Conservation (phyloP, 2,329 filamentous ascomycete species). For the Aspergillus neoniger region DNA sequence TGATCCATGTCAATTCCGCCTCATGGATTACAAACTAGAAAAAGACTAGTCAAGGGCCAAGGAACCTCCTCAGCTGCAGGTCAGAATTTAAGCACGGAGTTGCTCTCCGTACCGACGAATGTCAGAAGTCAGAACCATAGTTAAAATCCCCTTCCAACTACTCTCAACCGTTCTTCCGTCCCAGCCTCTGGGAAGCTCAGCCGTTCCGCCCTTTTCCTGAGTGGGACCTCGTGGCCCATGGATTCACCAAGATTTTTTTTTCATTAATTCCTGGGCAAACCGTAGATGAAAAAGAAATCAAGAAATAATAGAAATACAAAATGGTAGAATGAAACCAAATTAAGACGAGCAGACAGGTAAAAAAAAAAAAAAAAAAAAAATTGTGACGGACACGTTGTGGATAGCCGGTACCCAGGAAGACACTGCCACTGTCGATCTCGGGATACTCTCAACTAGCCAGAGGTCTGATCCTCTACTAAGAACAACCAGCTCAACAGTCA, state of each 20-base stretch:
- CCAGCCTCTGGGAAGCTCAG: neutral
- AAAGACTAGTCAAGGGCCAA: neutral
- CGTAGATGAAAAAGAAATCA: neutral
- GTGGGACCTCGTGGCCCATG: slow-evolving; percentile 1
- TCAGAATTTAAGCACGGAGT: slow-evolving; percentile 2
- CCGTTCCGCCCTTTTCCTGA: slow-evolving; percentile 1
- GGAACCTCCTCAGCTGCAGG: neutral
- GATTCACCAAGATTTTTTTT: neutral
- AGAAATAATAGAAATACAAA: neutral
- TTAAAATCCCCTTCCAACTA: neutral
- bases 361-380: neutral
- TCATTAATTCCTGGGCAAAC: too few relatives aligned
- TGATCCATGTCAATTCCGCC: neutral
- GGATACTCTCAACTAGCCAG: slow-evolving; percentile 3
- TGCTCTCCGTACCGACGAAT: neutral
- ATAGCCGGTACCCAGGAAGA: neutral
- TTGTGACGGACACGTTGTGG: neutral
- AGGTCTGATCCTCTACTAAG: slow-evolving; percentile 10
- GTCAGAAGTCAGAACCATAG: slow-evolving; percentile 1
- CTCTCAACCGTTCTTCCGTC: neutral
- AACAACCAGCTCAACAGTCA: neutral
- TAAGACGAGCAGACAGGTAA: neutral
- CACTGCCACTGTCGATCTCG: slow-evolving; percentile 12
- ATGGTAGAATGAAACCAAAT: neutral
- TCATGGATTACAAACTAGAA: neutral